Conservation (phyloP, 148 eudicot species). For the Agrostemma githago region DNA sequence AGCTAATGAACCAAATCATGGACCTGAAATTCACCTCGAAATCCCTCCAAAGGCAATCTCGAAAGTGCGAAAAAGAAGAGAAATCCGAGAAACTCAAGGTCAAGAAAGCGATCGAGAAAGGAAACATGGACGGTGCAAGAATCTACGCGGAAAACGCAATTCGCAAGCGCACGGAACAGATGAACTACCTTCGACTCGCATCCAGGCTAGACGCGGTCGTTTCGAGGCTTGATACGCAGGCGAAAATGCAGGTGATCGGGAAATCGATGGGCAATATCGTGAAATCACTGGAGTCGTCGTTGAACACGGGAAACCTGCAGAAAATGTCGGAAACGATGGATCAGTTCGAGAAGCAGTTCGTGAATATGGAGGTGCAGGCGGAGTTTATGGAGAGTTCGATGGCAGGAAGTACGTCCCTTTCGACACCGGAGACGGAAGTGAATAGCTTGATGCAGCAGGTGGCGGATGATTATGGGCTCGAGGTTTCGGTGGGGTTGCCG, state of each 20-base stretch:
- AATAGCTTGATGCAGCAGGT: slow-evolving; percentile 35
- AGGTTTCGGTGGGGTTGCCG: slow-evolving; percentile 30
- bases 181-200: slow-evolving; percentile 31
- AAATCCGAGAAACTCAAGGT: slow-evolving; percentile 35
- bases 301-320: slow-evolving; percentile 31
- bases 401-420: slow-evolving; percentile 33
- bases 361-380: slow-evolving; percentile 36
- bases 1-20: slow-evolving; percentile 37
- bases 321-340: slow-evolving; percentile 34
- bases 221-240: slow-evolving; percentile 29
- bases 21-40: slow-evolving; percentile 37
- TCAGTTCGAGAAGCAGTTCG: slow-evolving; percentile 35
- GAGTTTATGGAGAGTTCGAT: slow-evolving; percentile 34
- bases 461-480: slow-evolving; percentile 35
- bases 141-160: slow-evolving; percentile 36
- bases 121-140: slow-evolving; percentile 33
- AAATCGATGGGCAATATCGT: slow-evolving; percentile 29
- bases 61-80: slow-evolving; percentile 34
- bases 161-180: slow-evolving; percentile 31
- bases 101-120: slow-evolving; percentile 35
- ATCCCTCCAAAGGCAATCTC: slow-evolving; percentile 29
- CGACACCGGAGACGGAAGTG: slow-evolving; percentile 30
- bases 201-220: slow-evolving; percentile 30
- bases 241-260: slow-evolving; percentile 25
- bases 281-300: slow-evolving; percentile 27